Base-by-base conservation (phyloP, 768 basidiomycete genomes). In the Trametes coccinea region DNA sequence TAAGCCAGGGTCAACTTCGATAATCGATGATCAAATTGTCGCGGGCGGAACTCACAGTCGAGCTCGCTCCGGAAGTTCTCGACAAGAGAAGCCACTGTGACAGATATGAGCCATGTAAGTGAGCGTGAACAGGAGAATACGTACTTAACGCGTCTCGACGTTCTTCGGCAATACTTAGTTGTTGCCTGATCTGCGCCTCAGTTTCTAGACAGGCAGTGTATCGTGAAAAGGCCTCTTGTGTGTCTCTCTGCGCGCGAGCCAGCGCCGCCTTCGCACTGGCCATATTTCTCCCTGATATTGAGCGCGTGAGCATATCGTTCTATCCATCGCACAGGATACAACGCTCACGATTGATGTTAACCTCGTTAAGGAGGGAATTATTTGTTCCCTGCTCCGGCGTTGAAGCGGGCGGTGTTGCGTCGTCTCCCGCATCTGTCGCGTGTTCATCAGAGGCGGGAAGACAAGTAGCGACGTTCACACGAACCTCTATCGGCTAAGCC, bases 201-300 rank as follows among this genome's bases (percentile, higher is more conserved):
- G 82, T 75, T 67, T 90, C 88, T 16, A 90, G 76, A 73, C 84
- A 88, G 10, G 83, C 79, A 10, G 84, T 89, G 67, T 90, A 90
- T 53, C 83, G 77, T 70, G 85, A 78, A 67, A 89, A 88, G 3
- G 87, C 82, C 45, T 89, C 88, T 67, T 89, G 86, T 0, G 87
- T 86, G 52, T 89, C 87, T 68, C 86, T 84, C 68, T 87, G 87
- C 22, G 87, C 85, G 46, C 87, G 81, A 46, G 80, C 67, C n/a
- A 89, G 76, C 4, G 84, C 78, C 49, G 78, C 77, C 34, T 87
- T 85, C 17, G 86, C 81, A 52, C 80, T 82, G 72, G 85, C 83
- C 47, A 90, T 77, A 62, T 82, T 81, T 79, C 86, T 81, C 66
- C 84, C 84, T 87, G 72, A 65, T 44, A 48, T 33, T 27, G 59